phyloP scores from a whole-genome alignment of 2,329 filamentous ascomycete species.

The Sclerotinia sclerotiorum region DNA sequence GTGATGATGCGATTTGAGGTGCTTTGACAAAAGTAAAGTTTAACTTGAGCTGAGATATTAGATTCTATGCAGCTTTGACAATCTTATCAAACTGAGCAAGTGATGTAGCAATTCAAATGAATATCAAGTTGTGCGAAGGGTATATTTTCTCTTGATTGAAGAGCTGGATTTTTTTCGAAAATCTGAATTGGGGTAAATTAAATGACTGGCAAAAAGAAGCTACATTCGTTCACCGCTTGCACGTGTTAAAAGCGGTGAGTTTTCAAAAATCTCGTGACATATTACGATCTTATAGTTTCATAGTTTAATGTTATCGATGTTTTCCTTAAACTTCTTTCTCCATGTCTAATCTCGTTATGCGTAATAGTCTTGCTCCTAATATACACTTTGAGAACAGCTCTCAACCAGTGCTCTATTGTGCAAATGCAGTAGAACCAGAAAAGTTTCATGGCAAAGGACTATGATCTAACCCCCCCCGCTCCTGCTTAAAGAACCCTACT shows the following conservation, averaged over 20 bases:
- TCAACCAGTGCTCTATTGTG: background rate
- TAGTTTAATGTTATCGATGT: background rate
- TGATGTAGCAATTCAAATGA: background rate
- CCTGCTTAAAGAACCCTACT: too few species aligned
- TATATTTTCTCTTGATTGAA: conserved; percentile 6
- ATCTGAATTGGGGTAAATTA: conserved; percentile 5
- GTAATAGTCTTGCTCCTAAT: background rate
- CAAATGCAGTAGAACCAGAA: background rate
- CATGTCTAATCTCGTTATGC: background rate
- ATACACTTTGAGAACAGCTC: background rate
- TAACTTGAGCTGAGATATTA: background rate
- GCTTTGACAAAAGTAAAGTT: background rate
- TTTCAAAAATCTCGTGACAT: background rate
- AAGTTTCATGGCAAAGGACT: too few species aligned
- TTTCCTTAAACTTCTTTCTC: background rate
- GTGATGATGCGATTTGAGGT: conserved; percentile 2
- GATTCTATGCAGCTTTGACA: background rate
- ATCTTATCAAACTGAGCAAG: background rate
- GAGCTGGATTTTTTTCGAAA: background rate
- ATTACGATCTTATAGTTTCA: background rate
- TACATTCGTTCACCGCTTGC: background rate
- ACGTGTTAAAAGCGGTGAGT: background rate
- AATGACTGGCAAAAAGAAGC: background rate
- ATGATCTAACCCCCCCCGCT: background rate
- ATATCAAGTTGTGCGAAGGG: background rate